phyloP scores from a whole-genome alignment of 2,329 filamentous ascomycete species.

The Sporothrix globosa region DNA sequence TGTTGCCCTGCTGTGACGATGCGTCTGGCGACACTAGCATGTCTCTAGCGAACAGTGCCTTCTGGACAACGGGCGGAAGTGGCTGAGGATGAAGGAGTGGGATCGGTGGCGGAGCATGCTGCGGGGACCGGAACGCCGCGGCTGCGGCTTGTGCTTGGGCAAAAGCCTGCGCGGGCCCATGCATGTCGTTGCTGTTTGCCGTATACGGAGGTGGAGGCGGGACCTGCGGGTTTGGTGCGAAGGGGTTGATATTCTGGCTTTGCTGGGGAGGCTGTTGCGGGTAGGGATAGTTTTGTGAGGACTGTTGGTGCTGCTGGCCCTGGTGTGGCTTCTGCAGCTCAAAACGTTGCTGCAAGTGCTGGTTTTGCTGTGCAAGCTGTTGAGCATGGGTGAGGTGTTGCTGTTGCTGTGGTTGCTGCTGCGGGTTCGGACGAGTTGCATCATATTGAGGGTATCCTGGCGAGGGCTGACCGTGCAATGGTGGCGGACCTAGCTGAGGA shows the following conservation, averaged over 20 bases:
- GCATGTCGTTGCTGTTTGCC: conserved; percentile 15
- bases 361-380: conserved; percentile 23
- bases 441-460: conserved; percentile 9
- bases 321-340: conserved; percentile 24
- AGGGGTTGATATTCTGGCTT: conserved; percentile 16
- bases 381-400: neutral
- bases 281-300: neutral
- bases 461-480: neutral
- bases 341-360: conserved; percentile 24
- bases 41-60: conserved; percentile 54
- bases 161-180: conserved; percentile 17
- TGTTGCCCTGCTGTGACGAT: conserved; percentile 29
- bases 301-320: conserved; percentile 12
- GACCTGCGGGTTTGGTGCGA: conserved; percentile 20
- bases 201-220: conserved; percentile 18
- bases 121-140: conserved; percentile 12
- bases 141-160: conserved; percentile 13
- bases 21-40: conserved; percentile 45
- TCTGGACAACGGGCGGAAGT: conserved; percentile 60
- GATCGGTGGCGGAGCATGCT: conserved; percentile 35
- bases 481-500: neutral
- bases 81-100: conserved; percentile 54
- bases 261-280: neutral
- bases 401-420: conserved; percentile 17
- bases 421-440: conserved; percentile 10